Evolutionary conservation across 352 stramenopile genomes (phyloP).

Genomic region (Globisporangium splendens): DNA sequence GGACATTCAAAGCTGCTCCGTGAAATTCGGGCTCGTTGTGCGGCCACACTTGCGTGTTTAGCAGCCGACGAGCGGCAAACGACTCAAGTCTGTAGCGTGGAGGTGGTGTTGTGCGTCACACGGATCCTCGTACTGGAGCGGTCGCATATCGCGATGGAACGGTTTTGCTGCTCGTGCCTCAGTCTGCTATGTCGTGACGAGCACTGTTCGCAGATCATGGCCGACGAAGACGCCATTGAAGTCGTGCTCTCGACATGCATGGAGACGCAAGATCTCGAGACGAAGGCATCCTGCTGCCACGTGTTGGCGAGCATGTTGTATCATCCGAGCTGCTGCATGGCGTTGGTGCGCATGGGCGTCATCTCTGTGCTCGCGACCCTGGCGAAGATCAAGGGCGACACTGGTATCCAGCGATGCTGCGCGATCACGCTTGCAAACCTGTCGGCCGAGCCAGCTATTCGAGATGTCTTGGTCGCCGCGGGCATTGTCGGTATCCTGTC

Average conservation of each 20-base stretch:
- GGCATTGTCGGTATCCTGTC: slow-evolving; percentile 50
- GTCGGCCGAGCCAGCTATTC: slow-evolving; percentile 46
- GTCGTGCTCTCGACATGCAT: slow-evolving; percentile 58
- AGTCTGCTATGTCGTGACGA: slow-evolving; percentile 74
- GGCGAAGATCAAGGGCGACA: slow-evolving; percentile 44
- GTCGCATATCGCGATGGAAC: slow-evolving; percentile 53
- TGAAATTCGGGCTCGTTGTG: slow-evolving; percentile 60
- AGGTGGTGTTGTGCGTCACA: slow-evolving; percentile 57
- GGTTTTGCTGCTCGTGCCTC: slow-evolving; percentile 66
- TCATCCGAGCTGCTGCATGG: slow-evolving; percentile 55
- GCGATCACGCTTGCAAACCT: slow-evolving; percentile 69
- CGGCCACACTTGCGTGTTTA: slow-evolving; percentile 57
- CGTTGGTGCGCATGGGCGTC: slow-evolving; percentile 46
- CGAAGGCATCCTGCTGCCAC: slow-evolving; percentile 71
- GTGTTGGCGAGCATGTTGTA: slow-evolving; percentile 70
- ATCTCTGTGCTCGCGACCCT: slow-evolving; percentile 58
- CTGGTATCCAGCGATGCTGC: slow-evolving; percentile 56
- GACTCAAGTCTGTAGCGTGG: slow-evolving; percentile 33
- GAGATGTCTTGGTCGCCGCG: slow-evolving; percentile 40
- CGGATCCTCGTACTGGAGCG: slow-evolving; percentile 46
- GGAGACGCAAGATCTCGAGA: slow-evolving; percentile 56
- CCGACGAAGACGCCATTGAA: slow-evolving; percentile 43
- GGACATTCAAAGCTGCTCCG: slow-evolving; percentile 17
- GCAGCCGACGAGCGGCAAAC: slow-evolving; percentile 39
- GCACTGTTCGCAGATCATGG: slow-evolving; percentile 49